Conservation (phyloP, 345 rosid genomes). For the Citrus reticulata region DNA sequence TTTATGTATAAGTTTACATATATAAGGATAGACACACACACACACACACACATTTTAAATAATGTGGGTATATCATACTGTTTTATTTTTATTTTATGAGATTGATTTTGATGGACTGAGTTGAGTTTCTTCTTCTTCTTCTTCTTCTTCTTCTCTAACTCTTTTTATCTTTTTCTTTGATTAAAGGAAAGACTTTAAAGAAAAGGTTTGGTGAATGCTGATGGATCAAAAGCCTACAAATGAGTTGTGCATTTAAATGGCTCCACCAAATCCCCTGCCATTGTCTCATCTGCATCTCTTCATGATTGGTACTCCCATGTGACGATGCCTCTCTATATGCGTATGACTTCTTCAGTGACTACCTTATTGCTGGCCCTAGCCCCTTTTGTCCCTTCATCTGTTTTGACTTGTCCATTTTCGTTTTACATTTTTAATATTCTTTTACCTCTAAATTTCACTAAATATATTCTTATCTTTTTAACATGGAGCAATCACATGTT, state of each 20-base stretch:
- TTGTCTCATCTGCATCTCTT: constrained; percentile 50
- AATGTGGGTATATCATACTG: background rate
- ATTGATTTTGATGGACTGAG: constrained; percentile 2
- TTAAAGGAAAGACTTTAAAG: background rate
- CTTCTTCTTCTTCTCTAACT: background rate
- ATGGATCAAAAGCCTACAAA: constrained; percentile 21
- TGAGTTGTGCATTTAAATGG: constrained; percentile 46
- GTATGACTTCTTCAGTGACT: background rate
- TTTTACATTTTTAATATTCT: no score
- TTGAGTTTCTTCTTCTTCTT: background rate
- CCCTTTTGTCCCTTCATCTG: background rate
- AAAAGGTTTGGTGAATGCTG: constrained; percentile 7
- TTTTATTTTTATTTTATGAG: background rate
- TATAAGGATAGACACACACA: no score
- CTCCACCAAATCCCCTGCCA: constrained; percentile 65
- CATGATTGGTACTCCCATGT: constrained; percentile 61
- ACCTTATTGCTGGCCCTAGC: background rate
- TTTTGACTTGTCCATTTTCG: background rate
- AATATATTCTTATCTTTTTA: background rate
- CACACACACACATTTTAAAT: background rate
- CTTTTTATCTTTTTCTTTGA: background rate
- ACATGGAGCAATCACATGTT: background rate
- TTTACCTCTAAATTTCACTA: background rate
- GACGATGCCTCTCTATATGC: constrained; percentile 36
- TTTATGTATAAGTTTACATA: background rate